A percentile compares a stretch with the other conserved stretches of the same genome.
Evolutionary conservation across 129 eudicot genomes (phyloP).

Genomic region (Erigeron canadensis): DNA sequence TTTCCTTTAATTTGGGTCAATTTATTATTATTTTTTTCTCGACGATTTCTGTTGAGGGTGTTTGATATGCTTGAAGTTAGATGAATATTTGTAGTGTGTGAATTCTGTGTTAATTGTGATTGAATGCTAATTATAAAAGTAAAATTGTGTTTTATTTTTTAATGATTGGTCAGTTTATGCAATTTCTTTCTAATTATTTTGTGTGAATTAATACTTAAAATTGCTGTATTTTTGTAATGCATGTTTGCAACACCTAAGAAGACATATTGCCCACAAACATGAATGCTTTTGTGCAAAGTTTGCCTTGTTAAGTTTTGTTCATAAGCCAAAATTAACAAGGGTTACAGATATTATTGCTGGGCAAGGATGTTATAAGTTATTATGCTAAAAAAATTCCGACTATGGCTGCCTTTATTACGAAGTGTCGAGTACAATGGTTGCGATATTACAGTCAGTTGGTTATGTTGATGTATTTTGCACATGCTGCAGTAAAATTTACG

Average conservation of each 20-base stretch:
- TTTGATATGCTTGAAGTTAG: not conserved
- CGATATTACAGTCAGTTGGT: not conserved
- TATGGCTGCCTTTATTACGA: not conserved
- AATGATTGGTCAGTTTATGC: not conserved
- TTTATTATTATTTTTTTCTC: slow-evolving; percentile 15
- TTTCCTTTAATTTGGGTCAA: not conserved
- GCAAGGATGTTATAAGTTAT: too few species aligned
- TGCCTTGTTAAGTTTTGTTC: not conserved
- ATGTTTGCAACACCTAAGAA: slow-evolving; percentile 4
- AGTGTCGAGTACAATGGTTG: not conserved
- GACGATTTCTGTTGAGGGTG: slow-evolving; percentile 9
- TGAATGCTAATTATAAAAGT: not conserved
- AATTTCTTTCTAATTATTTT: not conserved
- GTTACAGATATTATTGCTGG: not conserved
- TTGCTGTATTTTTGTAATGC: not conserved
- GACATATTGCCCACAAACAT: not conserved
- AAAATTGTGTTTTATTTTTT: not conserved
- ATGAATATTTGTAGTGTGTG: not conserved
- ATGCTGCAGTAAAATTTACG: not conserved
- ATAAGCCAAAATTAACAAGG: not conserved
- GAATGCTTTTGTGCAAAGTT: not conserved
- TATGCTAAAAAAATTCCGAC: too few species aligned
- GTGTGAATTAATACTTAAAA: not conserved
- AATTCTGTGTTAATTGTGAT: not conserved
- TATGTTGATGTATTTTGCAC: not conserved